Conservation (phyloP, 148 eudicot species). For the Cornus controversa region DNA sequence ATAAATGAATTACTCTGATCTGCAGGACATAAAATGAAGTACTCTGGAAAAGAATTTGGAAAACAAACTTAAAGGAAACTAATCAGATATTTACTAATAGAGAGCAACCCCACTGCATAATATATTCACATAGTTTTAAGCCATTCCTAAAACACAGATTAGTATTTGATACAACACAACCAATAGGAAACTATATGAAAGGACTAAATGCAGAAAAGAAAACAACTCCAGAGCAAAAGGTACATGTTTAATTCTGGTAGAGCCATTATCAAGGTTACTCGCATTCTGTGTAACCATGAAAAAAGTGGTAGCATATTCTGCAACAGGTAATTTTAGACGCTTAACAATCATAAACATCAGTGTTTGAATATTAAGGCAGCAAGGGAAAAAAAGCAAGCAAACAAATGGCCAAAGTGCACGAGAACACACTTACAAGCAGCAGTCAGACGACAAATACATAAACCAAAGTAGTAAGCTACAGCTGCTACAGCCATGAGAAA, state of each 20-base stretch:
- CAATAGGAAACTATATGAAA: not conserved
- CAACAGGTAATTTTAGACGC: not conserved
- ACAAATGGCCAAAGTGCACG: not conserved
- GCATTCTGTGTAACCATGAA: not conserved
- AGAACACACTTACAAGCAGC: not conserved
- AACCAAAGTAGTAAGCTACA: too few relatives aligned
- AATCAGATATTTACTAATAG: not conserved
- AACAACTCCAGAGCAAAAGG: not conserved
- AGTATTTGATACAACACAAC: not conserved
- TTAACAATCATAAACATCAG: not conserved
- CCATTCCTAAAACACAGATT: not conserved
- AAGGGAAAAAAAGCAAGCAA: not conserved
- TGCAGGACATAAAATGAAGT: conserved; percentile 1
- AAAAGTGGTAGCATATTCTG: not conserved
- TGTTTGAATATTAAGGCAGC: not conserved
- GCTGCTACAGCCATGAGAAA: too few relatives aligned
- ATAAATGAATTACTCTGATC: not conserved
- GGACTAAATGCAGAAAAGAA: not conserved
- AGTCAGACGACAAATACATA: not conserved
- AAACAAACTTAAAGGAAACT: not conserved
- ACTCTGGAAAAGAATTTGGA: not conserved
- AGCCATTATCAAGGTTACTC: not conserved
- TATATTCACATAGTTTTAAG: not conserved
- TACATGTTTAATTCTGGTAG: not conserved
- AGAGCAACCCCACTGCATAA: not conserved